These are phyloP conservation scores for Colletotrichum gloeosporioides DNA, from an alignment of 2,329 filamentous ascomycete species.

Conservation along the genomic window DNA sequence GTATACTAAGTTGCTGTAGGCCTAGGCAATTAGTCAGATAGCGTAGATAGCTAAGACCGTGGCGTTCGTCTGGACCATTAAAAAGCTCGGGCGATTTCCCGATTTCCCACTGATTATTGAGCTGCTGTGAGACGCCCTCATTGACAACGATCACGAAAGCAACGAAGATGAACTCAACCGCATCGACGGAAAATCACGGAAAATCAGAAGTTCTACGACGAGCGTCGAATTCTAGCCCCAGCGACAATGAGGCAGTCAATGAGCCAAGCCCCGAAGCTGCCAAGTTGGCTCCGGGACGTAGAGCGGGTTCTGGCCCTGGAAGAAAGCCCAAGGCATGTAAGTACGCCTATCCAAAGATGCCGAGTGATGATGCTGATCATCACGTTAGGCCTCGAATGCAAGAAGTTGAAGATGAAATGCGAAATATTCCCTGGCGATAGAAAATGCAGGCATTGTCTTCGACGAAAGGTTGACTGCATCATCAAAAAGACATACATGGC, in stretches of 20 bases:
- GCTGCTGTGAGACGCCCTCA: not conserved
- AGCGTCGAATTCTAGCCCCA: not conserved
- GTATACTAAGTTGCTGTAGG: not conserved
- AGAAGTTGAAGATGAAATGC: not conserved
- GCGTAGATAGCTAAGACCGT: not conserved
- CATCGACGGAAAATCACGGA: not conserved
- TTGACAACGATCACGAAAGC: not conserved
- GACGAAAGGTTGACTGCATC: not conserved
- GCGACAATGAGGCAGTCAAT: not conserved
- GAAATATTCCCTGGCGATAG: not conserved
- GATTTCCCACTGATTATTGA: not conserved
- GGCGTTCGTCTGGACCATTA: not conserved
- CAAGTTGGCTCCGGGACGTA: not conserved
- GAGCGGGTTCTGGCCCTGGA: not conserved
- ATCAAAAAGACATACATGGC: not conserved
- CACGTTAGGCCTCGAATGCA: not conserved
- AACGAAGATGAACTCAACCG: not conserved
- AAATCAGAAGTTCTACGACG: not conserved
- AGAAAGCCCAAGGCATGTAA: not conserved
- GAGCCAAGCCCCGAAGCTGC: not conserved
- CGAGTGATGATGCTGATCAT: not conserved
- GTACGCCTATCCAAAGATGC: rapidly evolving
- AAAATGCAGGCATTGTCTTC: not conserved
- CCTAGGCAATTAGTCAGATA: not conserved
- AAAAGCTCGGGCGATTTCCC: not conserved